Conservation (phyloP, 768 basidiomycete species). For the Lyophyllum semitale region DNA sequence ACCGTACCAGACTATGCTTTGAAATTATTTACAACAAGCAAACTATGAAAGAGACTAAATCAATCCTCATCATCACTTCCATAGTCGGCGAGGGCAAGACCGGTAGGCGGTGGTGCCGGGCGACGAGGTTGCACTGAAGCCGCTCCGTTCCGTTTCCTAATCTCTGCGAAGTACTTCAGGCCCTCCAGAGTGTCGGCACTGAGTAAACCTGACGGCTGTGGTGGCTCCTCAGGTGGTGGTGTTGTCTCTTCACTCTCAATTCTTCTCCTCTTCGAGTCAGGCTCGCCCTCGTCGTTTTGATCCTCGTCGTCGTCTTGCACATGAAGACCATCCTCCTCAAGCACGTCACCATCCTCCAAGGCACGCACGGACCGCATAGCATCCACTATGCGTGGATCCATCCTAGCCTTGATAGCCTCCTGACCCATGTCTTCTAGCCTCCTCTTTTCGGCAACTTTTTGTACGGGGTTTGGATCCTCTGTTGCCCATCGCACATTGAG, state of each 20-base stretch:
- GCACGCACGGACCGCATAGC: slow-evolving; percentile 86
- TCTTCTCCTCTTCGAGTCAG: slow-evolving; percentile 37
- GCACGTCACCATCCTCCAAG: slow-evolving; percentile 75
- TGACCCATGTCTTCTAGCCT: slow-evolving; percentile 84
- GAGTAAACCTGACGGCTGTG: slow-evolving; percentile 60
- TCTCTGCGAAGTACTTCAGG: slow-evolving; percentile 87
- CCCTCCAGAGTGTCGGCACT: slow-evolving; percentile 87
- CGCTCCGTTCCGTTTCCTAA: slow-evolving; percentile 67
- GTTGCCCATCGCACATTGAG: slow-evolving; percentile 99
- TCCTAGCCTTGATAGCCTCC: slow-evolving; percentile 79
- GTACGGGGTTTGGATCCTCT: slow-evolving; percentile 94
- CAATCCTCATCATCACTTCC: slow-evolving; percentile 71
- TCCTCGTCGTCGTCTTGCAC: slow-evolving; percentile 31
- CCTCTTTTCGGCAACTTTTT: slow-evolving; percentile 83
- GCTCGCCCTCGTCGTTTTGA: slow-evolving; percentile 32
- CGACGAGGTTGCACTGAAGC: slow-evolving; percentile 28
- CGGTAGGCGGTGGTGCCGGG: slow-evolving; percentile 37
- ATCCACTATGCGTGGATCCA: slow-evolving; percentile 89
- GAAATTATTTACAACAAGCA: slow-evolving; percentile 16
- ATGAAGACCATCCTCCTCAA: slow-evolving; percentile 41
- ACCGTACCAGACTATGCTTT: not conserved
- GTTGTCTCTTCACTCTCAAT: slow-evolving; percentile 23
- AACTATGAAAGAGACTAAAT: slow-evolving; percentile 2
- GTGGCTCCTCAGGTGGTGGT: slow-evolving; percentile 29
- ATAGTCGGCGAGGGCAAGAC: slow-evolving; percentile 71